Evolutionary conservation across 495 filamentous ascomycete species (phyloP).

Genomic region (Ascodesmis nigricans): DNA sequence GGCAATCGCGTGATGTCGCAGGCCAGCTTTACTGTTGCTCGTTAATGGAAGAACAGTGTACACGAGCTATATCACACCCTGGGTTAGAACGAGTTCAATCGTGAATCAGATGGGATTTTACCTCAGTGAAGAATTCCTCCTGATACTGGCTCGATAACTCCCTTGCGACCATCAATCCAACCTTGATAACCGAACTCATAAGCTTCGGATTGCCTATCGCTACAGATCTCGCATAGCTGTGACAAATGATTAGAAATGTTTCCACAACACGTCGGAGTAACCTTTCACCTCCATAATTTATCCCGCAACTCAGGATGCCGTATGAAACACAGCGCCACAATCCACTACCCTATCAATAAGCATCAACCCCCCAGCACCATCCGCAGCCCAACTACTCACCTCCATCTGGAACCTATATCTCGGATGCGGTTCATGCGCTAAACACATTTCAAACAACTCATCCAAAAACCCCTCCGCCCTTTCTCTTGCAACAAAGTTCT

Average conservation of each 20-base stretch:
- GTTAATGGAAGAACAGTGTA: slow-evolving; percentile 14
- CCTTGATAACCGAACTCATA: slow-evolving; percentile 24
- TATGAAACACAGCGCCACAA: slow-evolving; percentile 22
- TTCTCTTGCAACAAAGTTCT: slow-evolving; percentile 17
- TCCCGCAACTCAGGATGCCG: slow-evolving; percentile 14
- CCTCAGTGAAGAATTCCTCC: slow-evolving; percentile 14
- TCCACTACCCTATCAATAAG: slow-evolving; percentile 22
- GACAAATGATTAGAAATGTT: no score
- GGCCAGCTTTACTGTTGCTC: slow-evolving; percentile 16
- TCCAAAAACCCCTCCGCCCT: slow-evolving; percentile 10
- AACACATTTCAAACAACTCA: slow-evolving; percentile 11
- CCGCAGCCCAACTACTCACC: not conserved
- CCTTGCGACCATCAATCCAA: slow-evolving; percentile 23
- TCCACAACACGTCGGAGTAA: no score
- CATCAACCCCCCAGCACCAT: not conserved
- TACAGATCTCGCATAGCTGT: no score
- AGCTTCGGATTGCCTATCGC: slow-evolving; percentile 27
- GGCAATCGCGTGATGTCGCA: slow-evolving; percentile 18
- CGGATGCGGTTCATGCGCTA: slow-evolving; percentile 27
- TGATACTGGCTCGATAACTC: slow-evolving; percentile 6
- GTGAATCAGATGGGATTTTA: not conserved
- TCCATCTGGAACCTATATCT: slow-evolving; percentile 25
- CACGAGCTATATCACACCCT: slow-evolving; percentile 5
- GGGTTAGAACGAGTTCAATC: slow-evolving; percentile 1
- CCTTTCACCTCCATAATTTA: slow-evolving; percentile 14